phyloP scores from a whole-genome alignment of 176 grass and related monocot species.

The Alloteropsis semialata region DNA sequence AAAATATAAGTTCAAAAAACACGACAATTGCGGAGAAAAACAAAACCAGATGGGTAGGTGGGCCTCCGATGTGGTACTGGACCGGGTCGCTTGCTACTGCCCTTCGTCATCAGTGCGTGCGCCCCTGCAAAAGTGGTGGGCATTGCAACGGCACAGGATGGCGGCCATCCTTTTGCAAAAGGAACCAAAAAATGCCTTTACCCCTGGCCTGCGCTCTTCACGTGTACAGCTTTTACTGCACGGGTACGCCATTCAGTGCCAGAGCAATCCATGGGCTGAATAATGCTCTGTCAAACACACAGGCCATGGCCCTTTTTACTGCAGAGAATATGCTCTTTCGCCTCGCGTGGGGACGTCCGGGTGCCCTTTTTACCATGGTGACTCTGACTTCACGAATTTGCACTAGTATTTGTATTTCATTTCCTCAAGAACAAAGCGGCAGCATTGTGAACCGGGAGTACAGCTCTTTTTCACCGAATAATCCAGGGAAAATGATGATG shows the following conservation, averaged over 20 bases:
- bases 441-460: not conserved
- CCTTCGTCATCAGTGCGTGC: constrained; percentile 11
- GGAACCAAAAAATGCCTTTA: constrained; percentile 59
- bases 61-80: not conserved
- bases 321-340: constrained; percentile 26
- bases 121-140: constrained; percentile 7
- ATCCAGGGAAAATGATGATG: not conserved
- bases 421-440: not conserved
- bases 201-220: constrained; percentile 33
- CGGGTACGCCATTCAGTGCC: constrained; percentile 9
- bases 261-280: constrained; percentile 43
- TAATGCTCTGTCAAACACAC: constrained; percentile 33
- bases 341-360: not conserved
- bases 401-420: no score
- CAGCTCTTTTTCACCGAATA: not conserved
- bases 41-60: not conserved
- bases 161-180: constrained; percentile 35
- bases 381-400: not conserved
- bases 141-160: constrained; percentile 8
- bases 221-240: constrained; percentile 52
- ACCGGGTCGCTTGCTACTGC: not conserved
- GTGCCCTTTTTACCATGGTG: not conserved
- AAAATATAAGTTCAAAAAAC: not conserved
- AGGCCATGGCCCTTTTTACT: constrained; percentile 18
- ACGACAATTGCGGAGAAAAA: not conserved